Conservation (phyloP, 768 basidiomycete genomes). For the Tubosaeta sp. region DNA sequence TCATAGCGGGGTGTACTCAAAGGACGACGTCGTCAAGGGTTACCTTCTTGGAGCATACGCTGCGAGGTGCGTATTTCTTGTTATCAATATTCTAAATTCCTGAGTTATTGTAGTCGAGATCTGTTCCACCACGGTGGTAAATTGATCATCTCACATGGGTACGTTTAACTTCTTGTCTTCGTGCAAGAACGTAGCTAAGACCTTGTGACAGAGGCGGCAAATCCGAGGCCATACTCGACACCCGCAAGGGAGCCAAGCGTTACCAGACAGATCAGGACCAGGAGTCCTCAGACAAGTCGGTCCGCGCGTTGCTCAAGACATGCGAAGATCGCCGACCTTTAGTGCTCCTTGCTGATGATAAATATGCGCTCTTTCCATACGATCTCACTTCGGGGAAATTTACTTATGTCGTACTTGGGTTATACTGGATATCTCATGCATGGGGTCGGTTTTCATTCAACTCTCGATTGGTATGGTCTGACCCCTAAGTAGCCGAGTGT, state of each 20-base stretch:
- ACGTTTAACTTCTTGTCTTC: constrained; percentile 15
- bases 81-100: constrained; percentile 3
- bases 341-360: constrained; percentile 69
- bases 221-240: constrained; percentile 51
- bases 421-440: constrained; percentile 65
- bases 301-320: constrained; percentile 62
- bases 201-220: constrained; percentile 56
- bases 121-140: constrained; percentile 58
- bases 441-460: constrained; percentile 34
- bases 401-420: constrained; percentile 48
- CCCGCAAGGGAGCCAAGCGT: constrained; percentile 35
- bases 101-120: constrained; percentile 52
- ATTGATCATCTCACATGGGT: constrained; percentile 85
- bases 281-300: constrained; percentile 61
- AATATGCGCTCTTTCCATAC: constrained; percentile 69
- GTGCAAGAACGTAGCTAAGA: not conserved
- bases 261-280: constrained; percentile 59
- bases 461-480: constrained; percentile 8
- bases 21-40: constrained; percentile 58
- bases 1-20: constrained; percentile 75
- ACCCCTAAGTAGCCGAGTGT: constrained; percentile 48
- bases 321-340: constrained; percentile 53
- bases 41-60: constrained; percentile 74
- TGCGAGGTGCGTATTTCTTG: constrained; percentile 44
- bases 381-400: constrained; percentile 50